Conservation (phyloP, 768 basidiomycete species). For the Rhizopogon vesiculosus region DNA sequence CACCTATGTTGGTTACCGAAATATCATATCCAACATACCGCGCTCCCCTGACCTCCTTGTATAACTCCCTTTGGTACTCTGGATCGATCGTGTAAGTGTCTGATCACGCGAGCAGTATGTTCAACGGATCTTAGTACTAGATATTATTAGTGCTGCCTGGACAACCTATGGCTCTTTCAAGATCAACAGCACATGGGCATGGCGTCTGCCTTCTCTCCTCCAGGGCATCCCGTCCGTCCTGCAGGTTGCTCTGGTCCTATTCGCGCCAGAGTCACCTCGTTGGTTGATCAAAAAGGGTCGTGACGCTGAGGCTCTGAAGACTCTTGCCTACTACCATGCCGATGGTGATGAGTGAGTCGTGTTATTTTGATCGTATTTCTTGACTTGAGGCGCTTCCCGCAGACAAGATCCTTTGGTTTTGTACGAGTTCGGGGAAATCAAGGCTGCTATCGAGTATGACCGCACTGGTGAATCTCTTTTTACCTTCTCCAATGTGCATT, state of each 20-base stretch:
- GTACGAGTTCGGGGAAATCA: conserved; percentile 80
- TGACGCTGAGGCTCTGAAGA: conserved; percentile 60
- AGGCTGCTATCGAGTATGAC: conserved; percentile 69
- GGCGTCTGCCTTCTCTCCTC: conserved; percentile 76
- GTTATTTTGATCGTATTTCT: not conserved
- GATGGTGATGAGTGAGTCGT: conserved; percentile 56
- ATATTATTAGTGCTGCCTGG: conserved; percentile 63
- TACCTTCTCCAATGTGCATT: not conserved
- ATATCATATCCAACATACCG: conserved; percentile 83
- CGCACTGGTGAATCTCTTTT: conserved; percentile 27
- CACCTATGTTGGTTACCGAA: conserved; percentile 83
- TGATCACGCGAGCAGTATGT: not conserved
- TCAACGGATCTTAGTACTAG: not conserved
- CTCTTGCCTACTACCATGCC: conserved; percentile 80
- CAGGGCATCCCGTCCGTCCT: conserved; percentile 67
- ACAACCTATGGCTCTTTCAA: conserved; percentile 77
- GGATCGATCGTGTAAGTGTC: conserved; percentile 66
- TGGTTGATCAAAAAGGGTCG: conserved; percentile 75
- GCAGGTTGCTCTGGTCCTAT: conserved; percentile 62
- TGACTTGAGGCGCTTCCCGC: not conserved
- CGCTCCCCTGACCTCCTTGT: conserved; percentile 69
- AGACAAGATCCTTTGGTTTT: conserved; percentile 63
- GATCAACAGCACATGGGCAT: conserved; percentile 65
- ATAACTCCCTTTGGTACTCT: conserved; percentile 86
- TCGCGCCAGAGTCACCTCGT: conserved; percentile 81